A percentile compares a stretch with the other conserved stretches of the same genome.
Conservation (phyloP, 1,284 basidiomycete species). For the Thecaphora thlaspeos region DNA sequence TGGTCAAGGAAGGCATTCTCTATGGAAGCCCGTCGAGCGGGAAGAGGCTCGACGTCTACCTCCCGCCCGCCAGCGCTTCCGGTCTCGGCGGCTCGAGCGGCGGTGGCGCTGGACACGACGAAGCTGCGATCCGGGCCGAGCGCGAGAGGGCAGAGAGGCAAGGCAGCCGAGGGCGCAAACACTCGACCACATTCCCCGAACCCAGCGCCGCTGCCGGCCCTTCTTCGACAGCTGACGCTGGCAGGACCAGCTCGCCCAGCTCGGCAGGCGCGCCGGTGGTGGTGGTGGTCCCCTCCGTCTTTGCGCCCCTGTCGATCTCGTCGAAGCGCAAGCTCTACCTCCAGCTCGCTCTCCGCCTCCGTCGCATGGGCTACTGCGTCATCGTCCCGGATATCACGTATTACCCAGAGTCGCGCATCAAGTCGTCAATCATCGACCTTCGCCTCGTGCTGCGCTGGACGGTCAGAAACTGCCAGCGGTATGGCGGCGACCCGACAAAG, state of each 20-base stretch:
- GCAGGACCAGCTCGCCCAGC: not conserved
- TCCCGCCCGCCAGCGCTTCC: constrained; percentile 18
- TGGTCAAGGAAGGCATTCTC: constrained; percentile 52
- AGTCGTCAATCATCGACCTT: constrained; percentile 54
- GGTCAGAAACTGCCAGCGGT: constrained; percentile 44
- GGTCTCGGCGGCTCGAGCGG: not conserved
- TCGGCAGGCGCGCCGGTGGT: constrained; percentile 51
- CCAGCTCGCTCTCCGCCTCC: constrained; percentile 56
- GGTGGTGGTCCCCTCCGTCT: constrained; percentile 55
- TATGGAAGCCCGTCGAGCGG: constrained; percentile 41
- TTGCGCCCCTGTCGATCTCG: constrained; percentile 41
- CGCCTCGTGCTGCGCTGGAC: constrained; percentile 58
- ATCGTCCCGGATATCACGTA: constrained; percentile 58
- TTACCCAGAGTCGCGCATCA: constrained; percentile 54
- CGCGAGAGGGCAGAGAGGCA: not conserved
- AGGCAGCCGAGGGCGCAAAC: constrained; percentile 7
- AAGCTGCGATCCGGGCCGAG: too few relatives aligned
- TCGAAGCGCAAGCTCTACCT: constrained; percentile 47
- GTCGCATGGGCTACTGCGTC: constrained; percentile 58
- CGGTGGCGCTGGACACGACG: not conserved
- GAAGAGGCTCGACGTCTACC: constrained; percentile 51
- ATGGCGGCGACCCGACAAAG: constrained; percentile 56
- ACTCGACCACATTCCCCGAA: constrained; percentile 21
- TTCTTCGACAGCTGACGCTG: not conserved
- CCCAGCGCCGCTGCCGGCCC: not conserved